These are phyloP conservation scores for Elaeagnus macrophylla DNA, from an alignment of 306 rosid genomes.

Conservation along the genomic window DNA sequence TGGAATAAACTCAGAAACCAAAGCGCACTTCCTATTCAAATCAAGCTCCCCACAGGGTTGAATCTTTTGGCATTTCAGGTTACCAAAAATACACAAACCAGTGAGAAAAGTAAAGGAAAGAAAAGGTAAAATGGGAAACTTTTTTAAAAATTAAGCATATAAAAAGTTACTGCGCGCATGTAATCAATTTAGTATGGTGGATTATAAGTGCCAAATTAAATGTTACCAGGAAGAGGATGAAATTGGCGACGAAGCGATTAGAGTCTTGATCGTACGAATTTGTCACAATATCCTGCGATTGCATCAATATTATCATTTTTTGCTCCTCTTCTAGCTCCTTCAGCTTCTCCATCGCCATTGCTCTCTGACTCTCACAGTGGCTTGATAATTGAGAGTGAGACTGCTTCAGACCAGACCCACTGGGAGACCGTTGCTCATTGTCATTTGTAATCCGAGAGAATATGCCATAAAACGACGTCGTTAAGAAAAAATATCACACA, in stretches of 20 bases:
- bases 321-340: conserved; percentile 52
- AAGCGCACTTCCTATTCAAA: conserved; percentile 35
- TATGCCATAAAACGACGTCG: too few relatives aligned
- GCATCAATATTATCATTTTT: conserved; percentile 32
- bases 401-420: too few relatives aligned
- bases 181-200: background rate
- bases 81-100: background rate
- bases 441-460: too few relatives aligned
- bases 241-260: conserved; percentile 46
- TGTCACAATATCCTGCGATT: conserved; percentile 22
- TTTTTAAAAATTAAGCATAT: background rate
- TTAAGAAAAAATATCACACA: too few relatives aligned
- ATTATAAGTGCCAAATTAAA: background rate
- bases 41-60: conserved; percentile 65
- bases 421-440: too few relatives aligned
- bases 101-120: background rate
- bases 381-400: background rate
- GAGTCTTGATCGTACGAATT: conserved; percentile 16
- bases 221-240: conserved; percentile 43
- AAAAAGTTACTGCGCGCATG: background rate
- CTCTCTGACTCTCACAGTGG: background rate
- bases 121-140: background rate
- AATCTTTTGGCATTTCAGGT: conserved; percentile 25
- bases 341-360: conserved; percentile 52
- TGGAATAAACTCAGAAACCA: conserved; percentile 48